A percentile compares a stretch with the other conserved stretches of the same genome.
Evolutionary conservation across 2,329 filamentous ascomycete genomes (phyloP).

Genomic region (Alternaria longipes): DNA sequence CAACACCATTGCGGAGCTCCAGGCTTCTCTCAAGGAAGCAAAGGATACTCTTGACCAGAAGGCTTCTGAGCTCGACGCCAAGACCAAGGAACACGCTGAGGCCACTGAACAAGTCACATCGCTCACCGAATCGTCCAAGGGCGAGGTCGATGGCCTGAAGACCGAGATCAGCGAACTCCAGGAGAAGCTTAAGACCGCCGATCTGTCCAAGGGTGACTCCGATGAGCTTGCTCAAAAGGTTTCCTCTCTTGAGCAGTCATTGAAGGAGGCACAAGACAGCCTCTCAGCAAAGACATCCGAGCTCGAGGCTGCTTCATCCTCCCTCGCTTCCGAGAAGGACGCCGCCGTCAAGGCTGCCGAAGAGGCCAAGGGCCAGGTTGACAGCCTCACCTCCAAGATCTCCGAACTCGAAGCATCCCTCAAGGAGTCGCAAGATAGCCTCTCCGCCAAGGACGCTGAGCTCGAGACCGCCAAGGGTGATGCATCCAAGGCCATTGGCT

Average conservation of each 20-base stretch:
- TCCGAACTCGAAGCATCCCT: constrained; percentile 39
- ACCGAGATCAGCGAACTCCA: constrained; percentile 36
- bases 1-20: constrained; percentile 40
- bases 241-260: constrained; percentile 36
- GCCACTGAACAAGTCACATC: constrained; percentile 23
- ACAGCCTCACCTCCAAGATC: constrained; percentile 35
- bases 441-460: constrained; percentile 35
- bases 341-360: constrained; percentile 36
- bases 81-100: constrained; percentile 30
- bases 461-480: constrained; percentile 27
- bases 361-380: constrained; percentile 35
- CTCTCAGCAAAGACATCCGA: constrained; percentile 36
- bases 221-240: constrained; percentile 40
- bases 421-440: constrained; percentile 32
- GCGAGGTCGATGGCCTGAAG: constrained; percentile 34
- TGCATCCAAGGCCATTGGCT: constrained; percentile 23
- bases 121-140: constrained; percentile 31
- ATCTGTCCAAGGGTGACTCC: constrained; percentile 38
- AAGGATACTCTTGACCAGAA: constrained; percentile 33
- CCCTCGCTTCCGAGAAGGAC: constrained; percentile 32
- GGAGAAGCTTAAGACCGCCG: constrained; percentile 34
- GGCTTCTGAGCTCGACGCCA: constrained; percentile 29
- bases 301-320: constrained; percentile 30
- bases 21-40: constrained; percentile 29
- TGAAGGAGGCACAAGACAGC: constrained; percentile 38